These are phyloP conservation scores for Penicillium longicatenatum DNA, from an alignment of 495 filamentous ascomycete species.

Conservation along the genomic window DNA sequence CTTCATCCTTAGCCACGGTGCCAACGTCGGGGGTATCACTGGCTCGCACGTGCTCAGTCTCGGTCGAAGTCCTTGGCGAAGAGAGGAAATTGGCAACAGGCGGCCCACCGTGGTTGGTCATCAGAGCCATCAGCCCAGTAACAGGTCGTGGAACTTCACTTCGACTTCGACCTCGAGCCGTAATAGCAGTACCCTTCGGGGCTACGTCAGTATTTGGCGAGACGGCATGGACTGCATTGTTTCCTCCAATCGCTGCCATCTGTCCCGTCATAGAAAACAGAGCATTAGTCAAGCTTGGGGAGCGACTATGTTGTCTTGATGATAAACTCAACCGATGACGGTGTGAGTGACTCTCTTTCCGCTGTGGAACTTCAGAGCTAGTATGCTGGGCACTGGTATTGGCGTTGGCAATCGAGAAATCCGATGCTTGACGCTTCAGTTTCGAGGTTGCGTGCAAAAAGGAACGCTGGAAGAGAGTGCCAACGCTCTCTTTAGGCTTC, in stretches of 20 bases:
- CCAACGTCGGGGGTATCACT: not conserved
- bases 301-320: constrained; percentile 50
- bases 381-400: constrained; percentile 38
- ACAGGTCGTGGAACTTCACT: constrained; percentile 66
- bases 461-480: constrained; percentile 51
- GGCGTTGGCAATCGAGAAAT: constrained; percentile 33
- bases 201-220: constrained; percentile 53
- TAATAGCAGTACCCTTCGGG: constrained; percentile 53
- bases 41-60: constrained; percentile 6
- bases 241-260: constrained; percentile 64
- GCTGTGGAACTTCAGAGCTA: constrained; percentile 23
- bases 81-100: constrained; percentile 47
- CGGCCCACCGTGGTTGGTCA: constrained; percentile 51
- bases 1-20: constrained; percentile 42
- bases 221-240: constrained; percentile 52
- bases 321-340: constrained; percentile 57
- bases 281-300: constrained; percentile 65
- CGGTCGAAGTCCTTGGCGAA: constrained; percentile 28
- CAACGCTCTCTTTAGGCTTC: constrained; percentile 34
- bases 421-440: constrained; percentile 40
- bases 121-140: constrained; percentile 45
- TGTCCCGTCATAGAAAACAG: constrained; percentile 63
- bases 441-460: constrained; percentile 44
- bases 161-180: constrained; percentile 68
- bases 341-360: constrained; percentile 55